Evolutionary conservation across 768 basidiomycete species (phyloP), one percentile per base, ranked within the genome.

Genomic region (Boletus patriciae): DNA sequence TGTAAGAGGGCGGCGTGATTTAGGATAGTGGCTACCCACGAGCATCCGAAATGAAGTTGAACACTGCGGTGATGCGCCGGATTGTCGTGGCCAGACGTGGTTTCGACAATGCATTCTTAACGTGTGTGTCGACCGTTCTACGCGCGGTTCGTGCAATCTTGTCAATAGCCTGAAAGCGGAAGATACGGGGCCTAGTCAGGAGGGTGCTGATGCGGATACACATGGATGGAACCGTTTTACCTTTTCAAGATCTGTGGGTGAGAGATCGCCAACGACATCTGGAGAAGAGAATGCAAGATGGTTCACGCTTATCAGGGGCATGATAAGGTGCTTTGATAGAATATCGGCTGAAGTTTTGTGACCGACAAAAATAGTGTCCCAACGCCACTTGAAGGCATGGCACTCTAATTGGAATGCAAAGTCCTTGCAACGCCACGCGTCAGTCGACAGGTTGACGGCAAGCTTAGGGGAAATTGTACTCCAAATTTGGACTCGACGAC

Each of bases 251-350:
- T 88, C 86, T 44, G 63, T 66, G 56, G 80, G 79, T 43, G 83
- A 70, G 46, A 86, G 73, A 66, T 82, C 81, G 67, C 77, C 70
- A 54, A 90, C 71, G 43, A 80, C 71, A 58, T 88, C 81, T 51
- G 82, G 63, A 37, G 84, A 84, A 47, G 81, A 77, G 71, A 91
- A 87, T 3, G 85, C 80, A 60, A 90, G 71, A 69, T 90, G 84
- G 56, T 79, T 84, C 45, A 83, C 74, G 68, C 83, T 89, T 66
- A 92, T 85, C 57, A 92, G 77, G 8, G 90, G 90, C 58, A 86
- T 75, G 59, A 92, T 84, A 60, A 92, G 82, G 63, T 92, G 90
- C 60, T 80, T 86, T 58, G 90, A 92, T 50, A 92, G 77, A 52
- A 90, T 75, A 49, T 89, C 86, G 56, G 90, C 83, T 36, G 89